Evolutionary conservation across 345 rosid genomes (phyloP).

Genomic region (Arabis hirsuta): DNA sequence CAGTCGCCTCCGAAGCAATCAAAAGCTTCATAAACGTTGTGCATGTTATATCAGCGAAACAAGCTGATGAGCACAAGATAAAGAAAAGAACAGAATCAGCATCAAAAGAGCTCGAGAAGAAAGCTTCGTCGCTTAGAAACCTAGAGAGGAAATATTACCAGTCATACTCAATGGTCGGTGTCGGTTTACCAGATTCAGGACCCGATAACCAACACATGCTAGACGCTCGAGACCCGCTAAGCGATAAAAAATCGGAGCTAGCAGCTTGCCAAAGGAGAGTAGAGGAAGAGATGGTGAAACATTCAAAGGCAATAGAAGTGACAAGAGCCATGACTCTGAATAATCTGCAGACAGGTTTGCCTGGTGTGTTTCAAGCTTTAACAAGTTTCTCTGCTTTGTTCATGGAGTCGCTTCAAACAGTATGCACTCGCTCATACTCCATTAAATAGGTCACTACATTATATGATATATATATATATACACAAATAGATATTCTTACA

Average conservation of each 20-base stretch:
- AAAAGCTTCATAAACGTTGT: slow-evolving; percentile 87
- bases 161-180: slow-evolving; percentile 88
- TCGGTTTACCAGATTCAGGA: slow-evolving; percentile 72
- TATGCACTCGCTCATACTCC: slow-evolving; percentile 70
- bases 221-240: slow-evolving; percentile 87
- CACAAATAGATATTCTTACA: background rate
- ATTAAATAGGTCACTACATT: slow-evolving; percentile 57
- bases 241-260: slow-evolving; percentile 81
- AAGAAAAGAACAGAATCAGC: slow-evolving; percentile 76
- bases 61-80: slow-evolving; percentile 79
- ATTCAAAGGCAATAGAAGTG: slow-evolving; percentile 86
- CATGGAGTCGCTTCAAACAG: slow-evolving; percentile 64
- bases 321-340: slow-evolving; percentile 92
- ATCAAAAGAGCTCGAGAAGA: slow-evolving; percentile 88
- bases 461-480: background rate
- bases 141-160: slow-evolving; percentile 89
- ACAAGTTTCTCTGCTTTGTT: slow-evolving; percentile 85
- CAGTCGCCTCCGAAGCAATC: slow-evolving; percentile 96
- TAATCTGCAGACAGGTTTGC: slow-evolving; percentile 88
- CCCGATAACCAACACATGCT: slow-evolving; percentile 61
- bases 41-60: slow-evolving; percentile 72
- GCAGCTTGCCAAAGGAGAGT: slow-evolving; percentile 80
- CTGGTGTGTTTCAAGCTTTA: slow-evolving; percentile 92
- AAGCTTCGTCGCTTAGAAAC: slow-evolving; percentile 76
- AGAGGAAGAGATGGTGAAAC: slow-evolving; percentile 88